Percentiles rank a stretch among this genome's conserved stretches.
Conservation (phyloP, 305 asterid genomes). For the Ilex paraguariensis region DNA sequence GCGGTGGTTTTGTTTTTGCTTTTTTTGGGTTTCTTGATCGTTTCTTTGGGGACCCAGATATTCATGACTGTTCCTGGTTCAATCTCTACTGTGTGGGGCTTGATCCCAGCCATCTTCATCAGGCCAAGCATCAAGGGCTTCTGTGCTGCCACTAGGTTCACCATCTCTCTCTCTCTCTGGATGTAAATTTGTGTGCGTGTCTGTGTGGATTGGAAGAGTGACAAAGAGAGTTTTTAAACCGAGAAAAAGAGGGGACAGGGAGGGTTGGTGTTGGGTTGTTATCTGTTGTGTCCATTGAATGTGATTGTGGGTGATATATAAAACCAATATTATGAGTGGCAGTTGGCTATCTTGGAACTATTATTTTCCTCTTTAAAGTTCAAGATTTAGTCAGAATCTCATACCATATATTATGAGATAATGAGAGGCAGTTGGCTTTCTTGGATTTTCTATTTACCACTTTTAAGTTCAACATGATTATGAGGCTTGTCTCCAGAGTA, state of each 20-base stretch:
- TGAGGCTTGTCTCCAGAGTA: no score
- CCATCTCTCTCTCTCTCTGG: constrained; percentile 33
- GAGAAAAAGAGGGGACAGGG: neutral
- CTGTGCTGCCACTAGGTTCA: constrained; percentile 72
- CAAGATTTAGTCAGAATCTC: no score
- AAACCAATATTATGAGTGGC: neutral
- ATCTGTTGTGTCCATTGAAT: constrained; percentile 19
- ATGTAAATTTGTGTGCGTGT: neutral
- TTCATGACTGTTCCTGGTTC: constrained; percentile 57
- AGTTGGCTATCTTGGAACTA: neutral
- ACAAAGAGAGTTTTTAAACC: constrained; percentile 13
- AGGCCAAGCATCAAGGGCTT: constrained; percentile 54
- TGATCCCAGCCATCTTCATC: constrained; percentile 73
- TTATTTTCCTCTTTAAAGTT: no score
- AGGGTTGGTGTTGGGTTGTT: constrained; percentile 38
- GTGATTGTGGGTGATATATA: constrained; percentile 1
- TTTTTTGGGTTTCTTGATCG: constrained; percentile 32
- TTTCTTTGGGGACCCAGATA: constrained; percentile 66
- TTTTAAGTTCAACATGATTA: no score
- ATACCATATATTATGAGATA: no score
- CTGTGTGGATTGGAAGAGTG: neutral
- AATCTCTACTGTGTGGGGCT: constrained; percentile 47
- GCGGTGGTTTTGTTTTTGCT: constrained; percentile 23
- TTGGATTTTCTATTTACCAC: no score
- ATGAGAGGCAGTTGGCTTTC: no score